Evolutionary conservation across 192 early-diverging fungal genomes (phyloP), one percentile per base, ranked within the genome.

Genomic region (Paraglomus brasilianum): DNA sequence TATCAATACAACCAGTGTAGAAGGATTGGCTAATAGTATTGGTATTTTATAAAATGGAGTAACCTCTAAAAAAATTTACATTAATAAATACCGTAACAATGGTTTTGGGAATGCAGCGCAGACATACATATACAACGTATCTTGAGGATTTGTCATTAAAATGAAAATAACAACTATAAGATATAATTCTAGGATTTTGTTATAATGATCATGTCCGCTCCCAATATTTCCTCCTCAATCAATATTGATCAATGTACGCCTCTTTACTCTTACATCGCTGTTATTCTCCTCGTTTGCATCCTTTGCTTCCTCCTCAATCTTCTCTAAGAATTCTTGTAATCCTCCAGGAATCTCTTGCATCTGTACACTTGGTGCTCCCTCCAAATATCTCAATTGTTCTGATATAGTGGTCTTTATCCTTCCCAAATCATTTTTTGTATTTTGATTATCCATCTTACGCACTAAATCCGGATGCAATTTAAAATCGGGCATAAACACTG

Each of bases 341-440:
- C 83, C 85, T 0, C 85, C 89, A 19, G 91, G 90, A 22, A 89
- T 83, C 74, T 89, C 92, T 50, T 95, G 94, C 92, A 97, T 94
- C 74, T 98, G 96, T 40, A 99, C 93, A 50, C 91, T 91, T 0
- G 97, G 97, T 8, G 96, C 97, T 17, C 87, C 88, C 71, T 91
- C 85, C 43, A 98, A 50, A 59, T 89, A 89, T 45, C 94, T 78
- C 47, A 99, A 82, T 61, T 97, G 92, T 69, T 99, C 97, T 44
- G 96, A 72, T 43, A 98, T 88, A 24, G 69, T 63, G 69, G 81
- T 77, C 22, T 80, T 57, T 8, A 94, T 81, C 24, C 88, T 89
- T 36, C 91, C 81, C 10, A 99, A 77, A 72, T 95, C 95, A 10
- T 86, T 83, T n/a, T 80, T 74, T 5, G 89, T 88, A 70, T 99